phyloP scores from a whole-genome alignment of 352 stramenopile genomes.

The Globisporangium cederbergense region DNA sequence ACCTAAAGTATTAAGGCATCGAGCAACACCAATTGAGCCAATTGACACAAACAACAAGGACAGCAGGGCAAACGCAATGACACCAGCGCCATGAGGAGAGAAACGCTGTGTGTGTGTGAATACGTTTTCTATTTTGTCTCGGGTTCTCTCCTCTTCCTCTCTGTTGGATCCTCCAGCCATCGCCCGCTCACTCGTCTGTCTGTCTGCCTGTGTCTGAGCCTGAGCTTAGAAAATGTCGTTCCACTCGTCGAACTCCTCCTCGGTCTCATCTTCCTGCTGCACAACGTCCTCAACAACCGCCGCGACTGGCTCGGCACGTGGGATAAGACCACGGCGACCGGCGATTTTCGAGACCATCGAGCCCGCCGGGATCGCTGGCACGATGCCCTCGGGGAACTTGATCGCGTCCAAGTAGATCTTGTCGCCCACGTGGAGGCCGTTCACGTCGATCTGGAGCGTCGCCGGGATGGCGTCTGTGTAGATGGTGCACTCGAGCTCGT shows the following conservation, averaged over 20 bases:
- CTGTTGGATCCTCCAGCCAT: neutral
- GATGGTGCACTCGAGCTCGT: constrained; percentile 78
- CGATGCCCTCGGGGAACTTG: constrained; percentile 71
- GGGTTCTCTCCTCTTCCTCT: neutral
- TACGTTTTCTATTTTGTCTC: constrained; percentile 10
- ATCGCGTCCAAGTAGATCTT: constrained; percentile 79
- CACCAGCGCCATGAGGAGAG: neutral
- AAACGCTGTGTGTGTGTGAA: constrained; percentile 2
- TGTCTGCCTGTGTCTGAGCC: neutral
- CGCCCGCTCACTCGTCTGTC: neutral
- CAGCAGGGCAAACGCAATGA: neutral
- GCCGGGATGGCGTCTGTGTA: constrained; percentile 72
- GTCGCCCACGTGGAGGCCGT: constrained; percentile 83
- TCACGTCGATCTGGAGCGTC: constrained; percentile 82
- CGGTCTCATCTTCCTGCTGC: constrained; percentile 50
- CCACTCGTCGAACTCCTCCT: constrained; percentile 85
- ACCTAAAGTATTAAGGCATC: constrained; percentile 12
- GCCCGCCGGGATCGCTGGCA: constrained; percentile 51
- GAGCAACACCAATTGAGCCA: neutral
- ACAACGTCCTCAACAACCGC: constrained; percentile 67
- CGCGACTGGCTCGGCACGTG: constrained; percentile 57
- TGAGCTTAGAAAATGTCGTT: constrained; percentile 85
- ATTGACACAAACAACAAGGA: neutral
- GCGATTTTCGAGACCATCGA: constrained; percentile 85
- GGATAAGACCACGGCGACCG: constrained; percentile 81